Conservation (phyloP, 78 protist species). For the Cyanophora paradoxa region DNA sequence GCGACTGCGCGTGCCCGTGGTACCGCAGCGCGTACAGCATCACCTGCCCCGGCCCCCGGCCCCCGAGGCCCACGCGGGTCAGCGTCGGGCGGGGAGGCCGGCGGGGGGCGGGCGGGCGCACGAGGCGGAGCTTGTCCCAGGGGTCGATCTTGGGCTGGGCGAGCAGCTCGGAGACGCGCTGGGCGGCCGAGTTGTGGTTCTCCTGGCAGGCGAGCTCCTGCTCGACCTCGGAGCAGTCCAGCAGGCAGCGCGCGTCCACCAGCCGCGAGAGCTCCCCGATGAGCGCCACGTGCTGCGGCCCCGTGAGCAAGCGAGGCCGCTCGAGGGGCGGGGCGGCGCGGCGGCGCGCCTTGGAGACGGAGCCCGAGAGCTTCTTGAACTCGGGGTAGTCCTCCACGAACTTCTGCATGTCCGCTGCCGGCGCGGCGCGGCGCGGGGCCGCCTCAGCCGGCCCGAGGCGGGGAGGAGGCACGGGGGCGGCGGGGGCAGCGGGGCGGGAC, state of each 20-base stretch:
- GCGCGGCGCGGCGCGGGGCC: no score
- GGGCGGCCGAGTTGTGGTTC: conserved; percentile 28
- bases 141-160: not conserved
- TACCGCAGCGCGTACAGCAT: conserved; percentile 74
- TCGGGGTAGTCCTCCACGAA: conserved; percentile 89
- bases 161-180: conserved; percentile 1
- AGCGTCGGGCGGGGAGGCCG: no score
- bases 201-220: conserved; percentile 79
- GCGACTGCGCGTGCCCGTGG: no score
- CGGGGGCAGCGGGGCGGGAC: not conserved
- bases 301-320: no score
- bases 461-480: not conserved
- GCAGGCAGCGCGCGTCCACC: conserved; percentile 31
- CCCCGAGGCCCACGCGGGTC: no score
- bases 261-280: conserved; percentile 39
- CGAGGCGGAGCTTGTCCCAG: conserved; percentile 61
- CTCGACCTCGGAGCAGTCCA: conserved; percentile 58
- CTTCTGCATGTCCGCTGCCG: conserved; percentile 66
- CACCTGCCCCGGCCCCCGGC: no score
- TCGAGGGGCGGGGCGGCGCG: no score
- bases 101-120: no score
- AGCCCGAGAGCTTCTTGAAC: conserved; percentile 65
- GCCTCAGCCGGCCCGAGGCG: conserved; percentile 16
- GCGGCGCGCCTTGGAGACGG: conserved; percentile 68
- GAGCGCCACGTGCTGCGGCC: conserved; percentile 78